Base-by-base conservation (phyloP, 805 yeast species). In the Metschnikowia vanudenii region DNA sequence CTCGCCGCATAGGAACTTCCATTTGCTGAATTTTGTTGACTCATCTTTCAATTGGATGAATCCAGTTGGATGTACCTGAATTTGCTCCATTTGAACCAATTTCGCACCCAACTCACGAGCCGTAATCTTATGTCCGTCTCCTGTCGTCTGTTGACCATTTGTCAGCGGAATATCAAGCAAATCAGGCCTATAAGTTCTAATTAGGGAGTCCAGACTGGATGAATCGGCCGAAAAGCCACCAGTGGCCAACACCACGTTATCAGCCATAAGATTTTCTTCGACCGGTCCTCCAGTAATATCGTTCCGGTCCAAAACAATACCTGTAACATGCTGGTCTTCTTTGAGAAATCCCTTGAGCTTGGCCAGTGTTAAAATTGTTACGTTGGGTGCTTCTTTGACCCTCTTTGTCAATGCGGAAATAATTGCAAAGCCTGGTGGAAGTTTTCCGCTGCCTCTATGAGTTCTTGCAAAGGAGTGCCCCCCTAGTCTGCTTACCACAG, bases 61-160 rank as follows among this genome's bases (percentile, higher is more conserved):
- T 2, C 85, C 85, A 2, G 85, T 81, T 35, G 85, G 85, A 56
- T 81, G 85, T 10, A 81, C 71, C 61, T 81, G 86, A 17, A 81
- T 63, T 53, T 80, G 75, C 39, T 78, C 78, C 84, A 80, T 79
- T 54, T 80, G 80, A 13, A 79, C 69, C 49, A 79, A 61, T 8
- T 71, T 65, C 7, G 80, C 84, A 33, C 76, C 76, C 33, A 74
- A 55, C 16, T 65, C 70, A 17, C 62, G 37, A 24, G 63, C 67
- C n/a, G 79, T 67, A n/a, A 80, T 58, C 24, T 65, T 62, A 37
- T 76, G 81, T 3, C 85, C 84, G 57, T 81, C 85, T 16, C 86
- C 86, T 0, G 80, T 66, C 1, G 84, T 79, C 53, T 73, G 77
- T 20, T 62, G 62, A 22, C 82, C 81, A 58, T 81, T 81, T 1